Percentiles rank a stretch among this genome's conserved stretches.
These are phyloP conservation scores for Paulownia fortunei DNA, from an alignment of 257 asterid genomes.

Conservation along the genomic window DNA sequence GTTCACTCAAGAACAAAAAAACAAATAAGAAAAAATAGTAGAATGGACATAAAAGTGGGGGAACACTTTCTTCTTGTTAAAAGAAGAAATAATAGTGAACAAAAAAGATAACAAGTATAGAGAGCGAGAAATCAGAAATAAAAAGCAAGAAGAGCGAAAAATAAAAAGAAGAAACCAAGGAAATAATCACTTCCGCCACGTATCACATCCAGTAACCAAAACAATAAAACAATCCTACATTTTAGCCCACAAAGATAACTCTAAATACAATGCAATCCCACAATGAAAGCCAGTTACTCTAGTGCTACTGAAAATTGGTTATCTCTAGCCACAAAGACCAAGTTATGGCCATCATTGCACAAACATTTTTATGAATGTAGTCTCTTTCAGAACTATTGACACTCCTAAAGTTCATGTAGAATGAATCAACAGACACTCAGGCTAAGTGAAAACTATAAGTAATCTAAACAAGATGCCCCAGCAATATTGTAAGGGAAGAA, in stretches of 20 bases:
- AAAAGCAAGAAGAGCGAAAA: background rate
- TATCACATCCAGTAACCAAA: too few species aligned
- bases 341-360: background rate
- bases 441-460: background rate
- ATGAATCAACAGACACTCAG: background rate
- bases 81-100: background rate
- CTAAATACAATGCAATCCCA: too few species aligned
- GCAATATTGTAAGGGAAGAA: background rate
- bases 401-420: background rate
- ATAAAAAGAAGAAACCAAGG: too few species aligned
- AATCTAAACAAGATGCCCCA: too few species aligned
- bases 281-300: too few species aligned
- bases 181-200: too few species aligned
- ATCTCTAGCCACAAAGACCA: background rate
- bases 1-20: too few species aligned
- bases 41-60: background rate
- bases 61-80: background rate
- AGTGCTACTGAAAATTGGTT: background rate
- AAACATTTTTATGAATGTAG: background rate
- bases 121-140: too few species aligned
- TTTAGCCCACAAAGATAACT: background rate
- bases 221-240: too few species aligned
- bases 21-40: background rate
- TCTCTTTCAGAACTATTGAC: background rate
- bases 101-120: background rate